These are phyloP conservation scores for Rosa lucieae DNA, from an alignment of 306 rosid genomes.

Conservation along the genomic window DNA sequence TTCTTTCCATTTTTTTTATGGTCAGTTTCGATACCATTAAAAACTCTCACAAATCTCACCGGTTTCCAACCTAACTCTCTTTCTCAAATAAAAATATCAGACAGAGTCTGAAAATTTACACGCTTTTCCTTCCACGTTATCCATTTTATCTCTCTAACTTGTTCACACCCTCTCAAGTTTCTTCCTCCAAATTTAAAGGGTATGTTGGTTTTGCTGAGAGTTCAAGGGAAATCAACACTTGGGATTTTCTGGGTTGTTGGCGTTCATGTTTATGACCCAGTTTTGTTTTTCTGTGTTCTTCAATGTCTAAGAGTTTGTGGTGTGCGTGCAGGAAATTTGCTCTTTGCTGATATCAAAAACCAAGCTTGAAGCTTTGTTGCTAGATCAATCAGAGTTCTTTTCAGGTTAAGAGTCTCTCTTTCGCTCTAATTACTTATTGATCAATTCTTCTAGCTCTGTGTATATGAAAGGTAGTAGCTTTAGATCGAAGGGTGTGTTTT, in stretches of 20 bases:
- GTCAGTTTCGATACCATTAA: constrained; percentile 49
- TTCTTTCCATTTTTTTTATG: not conserved
- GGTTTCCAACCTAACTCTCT: constrained; percentile 50
- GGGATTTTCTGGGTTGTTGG: constrained; percentile 16
- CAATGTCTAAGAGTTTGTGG: not conserved
- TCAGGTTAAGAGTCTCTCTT: constrained; percentile 28
- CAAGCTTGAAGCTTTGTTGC: constrained; percentile 21
- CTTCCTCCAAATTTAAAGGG: constrained; percentile 10
- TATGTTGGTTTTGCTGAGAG: constrained; percentile 38
- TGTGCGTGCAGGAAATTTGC: constrained; percentile 28
- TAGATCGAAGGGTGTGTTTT: constrained; percentile 5
- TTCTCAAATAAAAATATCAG: constrained; percentile 12
- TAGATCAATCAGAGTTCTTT: constrained; percentile 30
- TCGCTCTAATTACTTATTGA: constrained; percentile 2
- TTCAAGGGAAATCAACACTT: constrained; percentile 24
- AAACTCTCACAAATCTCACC: constrained; percentile 49
- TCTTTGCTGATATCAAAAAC: constrained; percentile 11
- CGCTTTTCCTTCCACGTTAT: constrained; percentile 17
- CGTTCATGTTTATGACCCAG: not conserved
- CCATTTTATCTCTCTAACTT: not conserved
- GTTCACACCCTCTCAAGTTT: not conserved
- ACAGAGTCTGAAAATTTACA: constrained; percentile 5
- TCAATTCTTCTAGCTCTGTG: constrained; percentile 6
- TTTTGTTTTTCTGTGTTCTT: not conserved
- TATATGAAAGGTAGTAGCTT: not conserved